Evolutionary conservation across 2,329 filamentous ascomycete genomes (phyloP), one percentile per base, ranked within the genome.

Genomic region (Colletotrichum somersetense): DNA sequence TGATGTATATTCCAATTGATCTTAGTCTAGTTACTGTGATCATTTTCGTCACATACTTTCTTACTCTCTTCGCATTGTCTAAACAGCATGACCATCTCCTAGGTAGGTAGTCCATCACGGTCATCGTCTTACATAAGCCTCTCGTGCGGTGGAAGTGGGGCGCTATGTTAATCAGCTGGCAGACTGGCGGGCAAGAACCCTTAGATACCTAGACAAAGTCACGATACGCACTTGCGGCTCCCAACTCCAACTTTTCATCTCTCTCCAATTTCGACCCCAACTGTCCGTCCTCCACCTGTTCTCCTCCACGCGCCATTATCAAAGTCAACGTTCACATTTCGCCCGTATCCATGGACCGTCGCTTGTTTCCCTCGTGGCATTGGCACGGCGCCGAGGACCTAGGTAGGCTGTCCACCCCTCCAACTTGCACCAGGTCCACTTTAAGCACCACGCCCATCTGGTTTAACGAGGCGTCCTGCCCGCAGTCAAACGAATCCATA

Each of bases 221-320:
- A 59, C 67, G 67, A 70, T 70, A 35, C 16, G 18, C 11, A 10
- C 20, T 38, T 35, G 23, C 40, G 35, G 5, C 38, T 58, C 53
- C 62, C 40, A 26, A 18, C 59, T 42, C 33, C 38, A 42, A 40
- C 61, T 40, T 48, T 48, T n/a, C 8, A 10, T 16, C 53, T 44
- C 66, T 55, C 42, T 48, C 35, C 30, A 11, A 52, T 30, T 33
- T 35, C 44, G 44, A 69, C 62, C 46, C n/a, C 44, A 52, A 64
- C 33, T 52, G 35, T 56, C 35, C 52, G 52, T 20, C 52, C 50
- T 65, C 66, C 52, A 23, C 42, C 16, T 58, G 61, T 42, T 59
- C 42, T 7, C 58, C 52, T 35, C 35, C 67, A 42, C 46, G 16
- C 26, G 46, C n/a, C 35, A 42, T 10, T 26, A 5, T 8, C 20